Conservation (phyloP, 2,329 filamentous ascomycete species). For the Seiridium unicorne region DNA sequence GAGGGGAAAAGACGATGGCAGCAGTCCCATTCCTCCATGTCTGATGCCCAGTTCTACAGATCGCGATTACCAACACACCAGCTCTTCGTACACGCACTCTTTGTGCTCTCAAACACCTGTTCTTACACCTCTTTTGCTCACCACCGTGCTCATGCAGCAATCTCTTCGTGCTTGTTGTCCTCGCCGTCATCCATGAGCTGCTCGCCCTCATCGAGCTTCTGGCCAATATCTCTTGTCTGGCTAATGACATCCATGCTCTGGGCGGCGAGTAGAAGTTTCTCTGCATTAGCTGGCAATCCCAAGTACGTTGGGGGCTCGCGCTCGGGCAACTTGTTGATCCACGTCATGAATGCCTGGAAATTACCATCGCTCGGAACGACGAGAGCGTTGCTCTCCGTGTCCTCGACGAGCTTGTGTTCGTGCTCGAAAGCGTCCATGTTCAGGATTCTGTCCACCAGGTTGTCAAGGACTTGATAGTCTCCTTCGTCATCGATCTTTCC, state of each 20-base stretch:
- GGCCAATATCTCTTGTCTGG: constrained; percentile 81
- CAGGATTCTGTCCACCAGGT: constrained; percentile 74
- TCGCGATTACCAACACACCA: no score
- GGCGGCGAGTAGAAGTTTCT: constrained; percentile 89
- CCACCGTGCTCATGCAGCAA: background rate
- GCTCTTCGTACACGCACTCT: background rate
- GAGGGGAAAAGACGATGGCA: background rate
- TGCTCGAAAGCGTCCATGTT: constrained; percentile 90
- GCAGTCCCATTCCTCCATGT: background rate
- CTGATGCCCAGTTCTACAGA: background rate
- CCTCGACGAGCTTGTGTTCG: constrained; percentile 83
- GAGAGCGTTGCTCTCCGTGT: constrained; percentile 55
- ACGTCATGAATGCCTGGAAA: constrained; percentile 81
- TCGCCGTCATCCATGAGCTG: constrained; percentile 71
- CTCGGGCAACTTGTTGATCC: constrained; percentile 91
- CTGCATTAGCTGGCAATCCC: constrained; percentile 89
- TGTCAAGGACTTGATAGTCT: constrained; percentile 73
- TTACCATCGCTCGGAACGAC: constrained; percentile 77
- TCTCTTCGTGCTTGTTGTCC: background rate
- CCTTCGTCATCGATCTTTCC: constrained; percentile 93
- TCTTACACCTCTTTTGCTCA: background rate
- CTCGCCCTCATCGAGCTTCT: constrained; percentile 90
- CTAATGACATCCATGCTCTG: constrained; percentile 81
- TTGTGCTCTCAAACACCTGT: background rate
- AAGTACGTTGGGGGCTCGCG: constrained; percentile 94